phyloP scores from a whole-genome alignment of 2,329 filamentous ascomycete species.

The Boeremia exigua region DNA sequence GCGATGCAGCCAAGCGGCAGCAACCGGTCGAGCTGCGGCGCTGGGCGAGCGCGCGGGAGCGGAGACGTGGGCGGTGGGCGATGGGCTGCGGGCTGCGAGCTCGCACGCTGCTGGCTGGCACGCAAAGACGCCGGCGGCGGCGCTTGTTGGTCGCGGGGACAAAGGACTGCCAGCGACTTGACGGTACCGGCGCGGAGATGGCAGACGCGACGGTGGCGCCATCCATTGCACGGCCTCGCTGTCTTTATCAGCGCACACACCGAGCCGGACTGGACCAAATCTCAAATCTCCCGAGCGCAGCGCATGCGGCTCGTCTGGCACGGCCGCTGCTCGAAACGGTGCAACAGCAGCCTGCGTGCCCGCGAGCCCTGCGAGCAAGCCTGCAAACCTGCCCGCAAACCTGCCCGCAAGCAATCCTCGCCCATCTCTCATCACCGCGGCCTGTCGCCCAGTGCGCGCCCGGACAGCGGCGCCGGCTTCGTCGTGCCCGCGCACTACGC shows the following conservation, averaged over 20 bases:
- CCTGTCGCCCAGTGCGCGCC: slow-evolving; percentile 14
- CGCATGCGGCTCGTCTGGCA: slow-evolving; percentile 29
- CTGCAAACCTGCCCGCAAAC: not conserved
- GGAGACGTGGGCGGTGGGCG: not conserved
- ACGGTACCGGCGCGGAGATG: slow-evolving; percentile 18
- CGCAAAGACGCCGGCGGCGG: slow-evolving; percentile 8
- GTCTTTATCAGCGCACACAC: slow-evolving; percentile 25
- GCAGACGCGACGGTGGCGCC: slow-evolving; percentile 6
- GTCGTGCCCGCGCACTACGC: slow-evolving; percentile 10
- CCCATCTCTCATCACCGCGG: slow-evolving; percentile 12
- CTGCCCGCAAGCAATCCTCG: slow-evolving; percentile 15
- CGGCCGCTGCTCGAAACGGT: slow-evolving; percentile 37
- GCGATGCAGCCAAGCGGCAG: slow-evolving; percentile 37
- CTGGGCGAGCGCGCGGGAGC: slow-evolving; percentile 1
- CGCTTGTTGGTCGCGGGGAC: not conserved
- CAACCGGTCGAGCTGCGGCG: slow-evolving; percentile 29
- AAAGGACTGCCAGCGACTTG: slow-evolving; percentile 23
- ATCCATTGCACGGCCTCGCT: slow-evolving; percentile 17
- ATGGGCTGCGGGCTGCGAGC: not conserved
- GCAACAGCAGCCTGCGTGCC: slow-evolving; percentile 19
- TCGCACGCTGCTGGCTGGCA: not conserved
- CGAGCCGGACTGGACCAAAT: slow-evolving; percentile 16
- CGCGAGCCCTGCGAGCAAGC: too few species aligned
- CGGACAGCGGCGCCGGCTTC: slow-evolving; percentile 14
- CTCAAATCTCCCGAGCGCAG: slow-evolving; percentile 27